Conservation (phyloP, 164 flowering plant species). For the Warburgia ugandensis region DNA sequence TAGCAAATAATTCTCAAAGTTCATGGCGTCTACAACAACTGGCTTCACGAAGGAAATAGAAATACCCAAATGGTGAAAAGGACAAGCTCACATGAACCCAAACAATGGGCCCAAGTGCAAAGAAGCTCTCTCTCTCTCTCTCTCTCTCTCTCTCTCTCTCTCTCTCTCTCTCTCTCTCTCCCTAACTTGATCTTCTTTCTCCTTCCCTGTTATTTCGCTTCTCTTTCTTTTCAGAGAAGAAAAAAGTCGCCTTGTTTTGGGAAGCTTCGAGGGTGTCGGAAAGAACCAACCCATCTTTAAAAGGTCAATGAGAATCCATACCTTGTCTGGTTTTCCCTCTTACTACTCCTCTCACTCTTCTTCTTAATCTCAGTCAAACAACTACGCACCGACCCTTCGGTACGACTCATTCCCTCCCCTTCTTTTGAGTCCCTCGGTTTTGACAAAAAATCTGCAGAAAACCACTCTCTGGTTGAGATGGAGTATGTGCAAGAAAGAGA, state of each 20-base stretch:
- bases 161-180: background rate
- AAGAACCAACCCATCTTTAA: background rate
- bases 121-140: constrained; percentile 5
- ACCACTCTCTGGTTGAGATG: background rate
- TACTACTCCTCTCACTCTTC: background rate
- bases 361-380: constrained; percentile 3
- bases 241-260: background rate
- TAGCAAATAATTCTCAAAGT: background rate
- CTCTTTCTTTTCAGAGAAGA: background rate
- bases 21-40: constrained; percentile 34
- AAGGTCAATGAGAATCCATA: constrained; percentile 7
- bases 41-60: constrained; percentile 15
- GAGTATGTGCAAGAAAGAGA: constrained; percentile 8
- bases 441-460: background rate
- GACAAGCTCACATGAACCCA: constrained; percentile 74
- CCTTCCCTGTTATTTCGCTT: background rate
- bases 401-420: background rate
- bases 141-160: constrained; percentile 1
- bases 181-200: background rate
- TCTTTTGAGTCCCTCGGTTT: background rate
- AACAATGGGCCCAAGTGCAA: constrained; percentile 40
- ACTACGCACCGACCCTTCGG: constrained; percentile 7
- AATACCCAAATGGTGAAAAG: constrained; percentile 37
- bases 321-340: constrained; percentile 6
- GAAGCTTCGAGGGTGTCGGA: constrained; percentile 10